Evolutionary conservation across 2,329 filamentous ascomycete species (phyloP), one percentile per base, ranked within the genome.

Genomic region (Corniculantispora saksenae): DNA sequence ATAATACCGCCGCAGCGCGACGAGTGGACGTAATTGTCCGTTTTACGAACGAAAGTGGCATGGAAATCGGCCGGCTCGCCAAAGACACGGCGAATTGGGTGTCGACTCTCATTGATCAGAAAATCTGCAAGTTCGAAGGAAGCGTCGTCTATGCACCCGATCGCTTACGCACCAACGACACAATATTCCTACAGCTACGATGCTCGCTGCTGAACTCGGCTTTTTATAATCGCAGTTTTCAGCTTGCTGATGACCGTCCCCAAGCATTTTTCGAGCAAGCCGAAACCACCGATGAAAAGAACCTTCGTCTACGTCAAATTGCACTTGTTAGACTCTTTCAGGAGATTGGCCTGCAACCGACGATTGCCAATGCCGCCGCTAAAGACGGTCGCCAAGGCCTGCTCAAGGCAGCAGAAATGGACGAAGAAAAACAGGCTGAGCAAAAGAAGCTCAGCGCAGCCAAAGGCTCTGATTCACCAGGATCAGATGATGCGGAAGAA

Each of bases 31-130:
- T 97, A 7, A 86, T 99, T 66, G 96, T 98, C 29, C 89, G 95
- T 1, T 98, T 99, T 73, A 97, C 91, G 0, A 96, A 93, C 72
- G 77, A 83, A 12, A 84, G 80, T 60, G 94, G 94, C 0, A 87
- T 89, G 63, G 95, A 99, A 75, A 85, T 99, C 56, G 95, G 95
- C 4, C 86, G 95, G 66, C 77, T 99, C 45, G 89, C 93, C 32
- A 94, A 94, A 71, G 94, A 98, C 40, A 89, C 88, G 6, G 93
- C 95, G 4, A 87, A 89, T 66, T 99, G 95, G 94, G 91, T 98
- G 7, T 97, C 95, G 3, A 90, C 93, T 0, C 79, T 99, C 70
- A 88, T 98, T 60, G 95, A 99, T 72, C 93, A 98, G 75, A 90
- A 91, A 38, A 85, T 97, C 3, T 97, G 94, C 80, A 86, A 81